These are phyloP conservation scores for Porcisia hertigi DNA, from an alignment of 208 protist genomes.

Conservation along the genomic window DNA sequence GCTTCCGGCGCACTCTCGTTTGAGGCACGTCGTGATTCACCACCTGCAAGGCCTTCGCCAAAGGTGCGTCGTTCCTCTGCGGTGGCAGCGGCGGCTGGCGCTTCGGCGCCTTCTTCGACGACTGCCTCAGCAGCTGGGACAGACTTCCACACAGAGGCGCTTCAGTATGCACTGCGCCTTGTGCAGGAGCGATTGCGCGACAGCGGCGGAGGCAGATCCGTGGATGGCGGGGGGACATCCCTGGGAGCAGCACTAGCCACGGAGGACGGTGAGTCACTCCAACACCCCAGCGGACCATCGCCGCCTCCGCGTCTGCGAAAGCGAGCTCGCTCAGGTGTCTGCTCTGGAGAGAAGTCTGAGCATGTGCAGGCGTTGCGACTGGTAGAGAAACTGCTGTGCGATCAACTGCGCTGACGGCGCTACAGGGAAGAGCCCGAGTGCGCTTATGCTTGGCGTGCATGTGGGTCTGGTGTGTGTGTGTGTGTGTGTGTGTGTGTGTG, in stretches of 20 bases:
- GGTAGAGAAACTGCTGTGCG: slow-evolving; percentile 25
- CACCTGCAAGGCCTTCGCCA: neutral
- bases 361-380: slow-evolving; percentile 17
- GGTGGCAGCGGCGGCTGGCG: neutral
- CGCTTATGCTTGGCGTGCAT: neutral
- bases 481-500: neutral
- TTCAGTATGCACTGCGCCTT: slow-evolving; percentile 24
- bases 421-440: neutral
- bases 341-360: neutral
- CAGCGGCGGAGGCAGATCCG: neutral
- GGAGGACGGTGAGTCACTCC: neutral
- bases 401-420: slow-evolving; percentile 14
- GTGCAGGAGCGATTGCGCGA: slow-evolving; percentile 9
- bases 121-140: neutral
- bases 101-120: neutral
- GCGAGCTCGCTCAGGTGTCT: neutral
- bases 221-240: neutral
- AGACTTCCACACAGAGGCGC: slow-evolving; percentile 20
- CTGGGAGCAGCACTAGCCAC: neutral
- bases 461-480: neutral
- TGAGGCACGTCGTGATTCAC: neutral
- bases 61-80: neutral
- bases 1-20: neutral
- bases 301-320: neutral
- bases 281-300: neutral